Evolutionary conservation across 1,284 basidiomycete species (phyloP).

Genomic region (Malassezia yamatoensis): DNA sequence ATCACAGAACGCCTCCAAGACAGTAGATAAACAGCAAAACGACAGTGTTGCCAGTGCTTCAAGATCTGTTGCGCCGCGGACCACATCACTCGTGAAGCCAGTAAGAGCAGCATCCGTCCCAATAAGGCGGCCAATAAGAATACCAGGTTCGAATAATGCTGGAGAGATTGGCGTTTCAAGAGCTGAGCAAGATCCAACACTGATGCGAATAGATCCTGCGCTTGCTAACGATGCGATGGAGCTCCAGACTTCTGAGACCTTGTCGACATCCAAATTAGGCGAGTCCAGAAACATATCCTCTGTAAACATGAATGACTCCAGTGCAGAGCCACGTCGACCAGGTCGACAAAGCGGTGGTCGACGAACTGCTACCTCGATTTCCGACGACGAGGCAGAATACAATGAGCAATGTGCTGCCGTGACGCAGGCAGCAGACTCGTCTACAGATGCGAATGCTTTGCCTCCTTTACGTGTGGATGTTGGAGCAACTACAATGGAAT

Average conservation of each 20-base stretch:
- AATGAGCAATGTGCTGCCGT: slow-evolving; percentile 10
- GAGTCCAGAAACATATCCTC: too few relatives aligned
- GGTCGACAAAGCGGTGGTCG: background rate
- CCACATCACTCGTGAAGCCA: background rate
- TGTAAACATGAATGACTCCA: background rate
- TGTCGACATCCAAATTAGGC: too few relatives aligned
- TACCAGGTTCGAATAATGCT: too few relatives aligned
- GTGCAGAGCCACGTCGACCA: background rate
- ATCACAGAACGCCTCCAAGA: background rate
- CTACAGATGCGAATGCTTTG: background rate
- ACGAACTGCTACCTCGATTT: slow-evolving; percentile 6
- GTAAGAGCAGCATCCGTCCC: background rate
- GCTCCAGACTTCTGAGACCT: too few relatives aligned
- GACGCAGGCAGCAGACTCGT: background rate
- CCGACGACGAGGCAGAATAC: slow-evolving; percentile 19
- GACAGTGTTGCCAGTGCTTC: background rate
- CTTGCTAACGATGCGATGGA: background rate
- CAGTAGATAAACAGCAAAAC: background rate
- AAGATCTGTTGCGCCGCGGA: background rate
- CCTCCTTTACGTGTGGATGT: slow-evolving; percentile 15
- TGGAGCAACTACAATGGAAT: slow-evolving; percentile 16
- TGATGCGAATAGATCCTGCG: background rate
- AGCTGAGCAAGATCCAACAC: slow-evolving; percentile 8
- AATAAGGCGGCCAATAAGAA: background rate
- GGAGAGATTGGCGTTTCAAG: too few relatives aligned